Percentiles rank a stretch among this genome's conserved stretches.
phyloP scores from a whole-genome alignment of 2,329 filamentous ascomycete species.

The Talaromyces sp. region DNA sequence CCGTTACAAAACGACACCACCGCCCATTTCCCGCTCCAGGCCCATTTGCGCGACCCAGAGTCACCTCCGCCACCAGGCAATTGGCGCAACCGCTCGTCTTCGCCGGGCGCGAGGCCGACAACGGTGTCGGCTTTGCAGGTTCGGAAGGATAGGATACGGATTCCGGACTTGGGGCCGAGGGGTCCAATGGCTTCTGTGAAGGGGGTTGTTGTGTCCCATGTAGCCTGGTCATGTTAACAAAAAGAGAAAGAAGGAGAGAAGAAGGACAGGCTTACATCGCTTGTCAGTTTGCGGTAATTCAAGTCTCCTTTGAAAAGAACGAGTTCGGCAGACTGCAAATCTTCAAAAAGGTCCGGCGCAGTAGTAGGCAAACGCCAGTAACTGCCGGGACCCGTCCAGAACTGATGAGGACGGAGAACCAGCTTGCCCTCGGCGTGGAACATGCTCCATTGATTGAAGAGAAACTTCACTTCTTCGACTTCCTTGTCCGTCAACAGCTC shows the following conservation, averaged over 20 bases:
- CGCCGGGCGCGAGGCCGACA: conserved; percentile 73
- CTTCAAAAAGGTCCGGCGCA: conserved; percentile 63
- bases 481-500: conserved; percentile 63
- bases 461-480: conserved; percentile 59
- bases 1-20: conserved; percentile 81
- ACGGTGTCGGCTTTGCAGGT: conserved; percentile 97
- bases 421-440: conserved; percentile 81
- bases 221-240: conserved; percentile 43
- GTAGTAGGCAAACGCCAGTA: conserved; percentile 78
- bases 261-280: conserved; percentile 59
- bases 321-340: conserved; percentile 75
- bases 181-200: conserved; percentile 82
- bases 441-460: conserved; percentile 75
- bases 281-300: conserved; percentile 90
- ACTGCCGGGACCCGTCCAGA: conserved; percentile 84
- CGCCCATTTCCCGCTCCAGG: conserved; percentile 94
- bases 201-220: conserved; percentile 81
- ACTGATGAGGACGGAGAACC: conserved; percentile 73
- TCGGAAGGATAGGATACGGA: conserved; percentile 79
- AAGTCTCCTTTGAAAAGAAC: conserved; percentile 96
- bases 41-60: conserved; percentile 71
- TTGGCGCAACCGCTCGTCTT: conserved; percentile 72
- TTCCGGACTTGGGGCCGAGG: conserved; percentile 70
- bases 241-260: background rate
- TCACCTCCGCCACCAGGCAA: conserved; percentile 66